A percentile compares a stretch with the other conserved stretches of the same genome.
Conservation (phyloP, 2,329 filamentous ascomycete genomes). For the Albifimbria verrucaria region DNA sequence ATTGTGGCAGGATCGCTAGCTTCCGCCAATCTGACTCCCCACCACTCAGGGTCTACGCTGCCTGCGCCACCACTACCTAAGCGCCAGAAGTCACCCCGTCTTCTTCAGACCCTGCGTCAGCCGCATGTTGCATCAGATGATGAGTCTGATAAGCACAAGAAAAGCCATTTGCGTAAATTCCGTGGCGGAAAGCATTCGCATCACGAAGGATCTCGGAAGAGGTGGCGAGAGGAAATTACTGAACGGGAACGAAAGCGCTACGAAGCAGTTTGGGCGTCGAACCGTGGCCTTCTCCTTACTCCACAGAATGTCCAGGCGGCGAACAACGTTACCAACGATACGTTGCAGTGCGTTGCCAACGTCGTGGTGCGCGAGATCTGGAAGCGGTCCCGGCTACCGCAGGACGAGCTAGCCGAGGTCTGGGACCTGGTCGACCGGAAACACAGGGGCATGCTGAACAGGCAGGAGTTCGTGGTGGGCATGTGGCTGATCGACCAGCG, state of each 20-base stretch:
- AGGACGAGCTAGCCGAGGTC: slow-evolving; percentile 68
- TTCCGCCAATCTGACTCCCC: slow-evolving; percentile 51
- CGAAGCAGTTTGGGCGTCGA: slow-evolving; percentile 82
- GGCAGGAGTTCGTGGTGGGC: slow-evolving; percentile 77
- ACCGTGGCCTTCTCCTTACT: slow-evolving; percentile 57
- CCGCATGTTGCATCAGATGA: slow-evolving; percentile 47
- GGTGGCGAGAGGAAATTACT: slow-evolving; percentile 75
- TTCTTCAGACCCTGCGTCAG: slow-evolving; percentile 66
- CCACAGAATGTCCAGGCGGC: slow-evolving; percentile 10
- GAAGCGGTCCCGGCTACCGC: slow-evolving; percentile 64
- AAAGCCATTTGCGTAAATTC: slow-evolving; percentile 47
- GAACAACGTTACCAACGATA: slow-evolving; percentile 18
- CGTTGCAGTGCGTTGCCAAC: slow-evolving; percentile 57
- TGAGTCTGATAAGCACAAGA: slow-evolving; percentile 49
- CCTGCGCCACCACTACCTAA: slow-evolving; percentile 33
- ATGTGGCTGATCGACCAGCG: slow-evolving; percentile 81
- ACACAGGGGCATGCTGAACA: slow-evolving; percentile 52
- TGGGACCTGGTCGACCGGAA: slow-evolving; percentile 70
- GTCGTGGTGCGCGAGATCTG: slow-evolving; percentile 74
- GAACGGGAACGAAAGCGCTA: slow-evolving; percentile 73
- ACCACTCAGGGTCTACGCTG: slow-evolving; percentile 33
- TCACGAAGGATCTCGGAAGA: slow-evolving; percentile 69
- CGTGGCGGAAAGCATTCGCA: slow-evolving; percentile 62
- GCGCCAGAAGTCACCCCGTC: slow-evolving; percentile 46
- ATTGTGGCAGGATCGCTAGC: slow-evolving; percentile 75